phyloP scores from a whole-genome alignment of 192 early-diverging fungal species.

The Rhizophlyctis rosea region DNA sequence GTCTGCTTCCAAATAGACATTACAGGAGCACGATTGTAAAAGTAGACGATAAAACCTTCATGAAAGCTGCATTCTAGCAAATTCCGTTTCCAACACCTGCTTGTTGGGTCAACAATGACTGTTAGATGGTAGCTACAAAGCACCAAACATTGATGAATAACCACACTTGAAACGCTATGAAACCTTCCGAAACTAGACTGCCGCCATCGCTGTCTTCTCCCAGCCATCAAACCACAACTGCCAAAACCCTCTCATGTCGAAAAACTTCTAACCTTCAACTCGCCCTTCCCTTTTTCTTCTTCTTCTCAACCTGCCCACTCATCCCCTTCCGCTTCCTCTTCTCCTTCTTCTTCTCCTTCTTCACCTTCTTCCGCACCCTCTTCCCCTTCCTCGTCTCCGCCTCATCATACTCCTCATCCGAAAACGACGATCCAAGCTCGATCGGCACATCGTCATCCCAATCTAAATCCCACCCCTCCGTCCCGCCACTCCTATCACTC shows the following conservation, averaged over 20 bases:
- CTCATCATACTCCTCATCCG: not conserved
- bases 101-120: too few relatives aligned
- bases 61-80: not conserved
- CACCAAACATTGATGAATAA: too few relatives aligned
- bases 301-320: not conserved
- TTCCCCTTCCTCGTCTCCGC: too few relatives aligned
- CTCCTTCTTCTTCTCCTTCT: not conserved
- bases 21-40: too few relatives aligned
- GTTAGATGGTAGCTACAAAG: too few relatives aligned
- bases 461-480: not conserved
- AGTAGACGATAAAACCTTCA: not conserved
- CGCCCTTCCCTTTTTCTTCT: too few relatives aligned
- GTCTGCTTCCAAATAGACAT: too few relatives aligned
- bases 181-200: too few relatives aligned
- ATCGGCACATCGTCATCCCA: not conserved
- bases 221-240: not conserved
- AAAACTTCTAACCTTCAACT: not conserved
- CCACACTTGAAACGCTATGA: too few relatives aligned
- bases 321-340: slow-evolving; percentile 4
- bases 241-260: not conserved
- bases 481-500: not conserved
- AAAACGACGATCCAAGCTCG: not conserved
- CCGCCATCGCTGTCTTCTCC: not conserved
- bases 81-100: not conserved
- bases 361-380: not conserved